Base-by-base conservation (phyloP, 2,329 filamentous ascomycete species). In the Leptographium procerum region DNA sequence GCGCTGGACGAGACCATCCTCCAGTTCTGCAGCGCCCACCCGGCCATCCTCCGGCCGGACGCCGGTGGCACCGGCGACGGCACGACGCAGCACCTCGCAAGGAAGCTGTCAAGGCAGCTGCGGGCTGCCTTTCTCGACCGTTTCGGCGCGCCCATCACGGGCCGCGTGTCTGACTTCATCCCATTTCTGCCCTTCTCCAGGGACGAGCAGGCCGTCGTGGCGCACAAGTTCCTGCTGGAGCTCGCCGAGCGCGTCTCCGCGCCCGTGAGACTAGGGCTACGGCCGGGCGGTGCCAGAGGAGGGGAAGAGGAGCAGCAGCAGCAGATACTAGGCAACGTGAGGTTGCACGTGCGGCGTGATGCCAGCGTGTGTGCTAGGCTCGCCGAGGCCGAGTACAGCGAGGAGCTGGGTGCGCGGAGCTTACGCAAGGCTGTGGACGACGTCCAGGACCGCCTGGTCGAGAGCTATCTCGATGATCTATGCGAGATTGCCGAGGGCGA, bases 121-220 rank as follows among this genome's bases (percentile, higher is more conserved):
- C 57, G 57, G 0, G 19, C n/a, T 13, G 48, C 45, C 2, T 59
- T 59, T 22, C 51, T 57, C 14, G 55, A 56, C 45, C 52, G 22
- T n/a, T 61, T 61, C 8, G 60, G 60, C 8, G 55, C 57, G 2
- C 60, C 60, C 6, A 24, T 61, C 55, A 61, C 57, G 2, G 60
- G 60, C 13, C 60, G 60, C 29, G 55, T 61, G 45, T 61, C 60
- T 10, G 57, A 57, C 19, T 52, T 61, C 26, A 59, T 61, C 11
- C 60, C 60, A 28, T 61, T 61, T 11, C 16, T 61, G 57, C 57
- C 60, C 43, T 61, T 61, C 14, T 61, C 60, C 36, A 31, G 13
- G 36, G 57, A 57, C 34, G 60, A 61, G 52, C 60, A 61, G 52
- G 57, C 57, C 8, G 60, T 59, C 2, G 60, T 61, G 28, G 36